A percentile compares a stretch with the other conserved stretches of the same genome.
These are phyloP conservation scores for Flaveria ramosissima DNA, from an alignment of 129 eudicot genomes.

Conservation along the genomic window DNA sequence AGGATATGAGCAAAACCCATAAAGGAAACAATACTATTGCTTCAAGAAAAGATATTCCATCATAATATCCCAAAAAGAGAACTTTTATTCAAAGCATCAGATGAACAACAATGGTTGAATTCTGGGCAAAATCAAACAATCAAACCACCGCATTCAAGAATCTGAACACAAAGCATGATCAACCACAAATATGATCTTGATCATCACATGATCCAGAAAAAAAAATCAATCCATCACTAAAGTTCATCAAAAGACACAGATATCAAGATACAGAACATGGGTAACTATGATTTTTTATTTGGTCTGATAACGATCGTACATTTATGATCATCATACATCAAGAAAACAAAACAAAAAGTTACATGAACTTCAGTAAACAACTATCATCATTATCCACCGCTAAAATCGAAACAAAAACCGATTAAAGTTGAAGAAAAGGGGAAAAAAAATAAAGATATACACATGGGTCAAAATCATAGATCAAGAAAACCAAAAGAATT, in stretches of 20 bases:
- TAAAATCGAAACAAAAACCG: too few species aligned
- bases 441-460: constrained; percentile 30
- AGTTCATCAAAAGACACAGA: constrained; percentile 8
- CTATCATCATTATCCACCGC: too few species aligned
- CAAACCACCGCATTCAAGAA: constrained; percentile 19
- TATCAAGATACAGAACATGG: constrained; percentile 23
- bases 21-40: constrained; percentile 46
- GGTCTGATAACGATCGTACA: constrained; percentile 41
- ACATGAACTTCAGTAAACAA: too few species aligned
- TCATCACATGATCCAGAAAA: constrained; percentile 37
- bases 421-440: too few species aligned
- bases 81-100: constrained; percentile 11
- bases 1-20: constrained; percentile 15
- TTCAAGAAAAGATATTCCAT: constrained; percentile 49
- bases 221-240: constrained; percentile 34
- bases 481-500: constrained; percentile 35
- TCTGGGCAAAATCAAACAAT: constrained; percentile 20
- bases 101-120: constrained; percentile 1
- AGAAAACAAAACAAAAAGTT: constrained; percentile 8
- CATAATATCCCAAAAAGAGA: constrained; percentile 17
- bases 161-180: constrained; percentile 32
- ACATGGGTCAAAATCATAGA: constrained; percentile 29
- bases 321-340: constrained; percentile 60
- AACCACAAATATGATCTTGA: constrained; percentile 42
- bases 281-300: constrained; percentile 32